Evolutionary conservation across 306 rosid genomes (phyloP), one percentile per base, ranked within the genome.

Genomic region (Pachyrhizus erosus): DNA sequence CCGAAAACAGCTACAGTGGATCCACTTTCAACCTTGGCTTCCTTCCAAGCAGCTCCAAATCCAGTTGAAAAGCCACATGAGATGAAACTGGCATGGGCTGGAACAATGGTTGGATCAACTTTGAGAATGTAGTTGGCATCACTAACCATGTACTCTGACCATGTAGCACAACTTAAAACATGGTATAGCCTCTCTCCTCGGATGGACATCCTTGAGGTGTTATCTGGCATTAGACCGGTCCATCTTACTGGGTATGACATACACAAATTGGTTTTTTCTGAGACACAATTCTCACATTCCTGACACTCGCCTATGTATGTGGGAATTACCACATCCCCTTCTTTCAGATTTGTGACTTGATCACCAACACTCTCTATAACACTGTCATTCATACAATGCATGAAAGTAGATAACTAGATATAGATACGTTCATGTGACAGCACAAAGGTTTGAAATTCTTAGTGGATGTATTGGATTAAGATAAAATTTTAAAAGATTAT

Each of bases 11-110:
- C 86, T 9, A 82, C 82, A 52, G 34, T 82, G 17, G 82, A 82
- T 42, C 82, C 86, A 43, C 13, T 68, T 43, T 82, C 24, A 66
- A 82, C 54, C 27, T 55, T 55, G 42, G 86, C 86, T 75, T 82
- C 82, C 4, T 55, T 82, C 86, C 86, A 82, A 68, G 73, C 34
- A 67, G 77, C 77, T 67, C 86, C 86, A 76, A 27, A 75, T 31
- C 86, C 86, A 57, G 86, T 82, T 76, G 86, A 82, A 69, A 82
- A 75, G 3, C 86, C 86, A 82, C 86, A 82, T 67, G 86, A 82
- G 77, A 82, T 82, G 77, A 82, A 82, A 70, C 86, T 82, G 1
- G 86, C 86, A 82, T 76, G 18, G 5, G 77, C 66, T 55, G 0
- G 65, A 76, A 55, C 5, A 42, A 82, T 76, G 57, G 9, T 76